Conservation (phyloP, 192 early-diverging fungal species). For the Coemansia sp. region DNA sequence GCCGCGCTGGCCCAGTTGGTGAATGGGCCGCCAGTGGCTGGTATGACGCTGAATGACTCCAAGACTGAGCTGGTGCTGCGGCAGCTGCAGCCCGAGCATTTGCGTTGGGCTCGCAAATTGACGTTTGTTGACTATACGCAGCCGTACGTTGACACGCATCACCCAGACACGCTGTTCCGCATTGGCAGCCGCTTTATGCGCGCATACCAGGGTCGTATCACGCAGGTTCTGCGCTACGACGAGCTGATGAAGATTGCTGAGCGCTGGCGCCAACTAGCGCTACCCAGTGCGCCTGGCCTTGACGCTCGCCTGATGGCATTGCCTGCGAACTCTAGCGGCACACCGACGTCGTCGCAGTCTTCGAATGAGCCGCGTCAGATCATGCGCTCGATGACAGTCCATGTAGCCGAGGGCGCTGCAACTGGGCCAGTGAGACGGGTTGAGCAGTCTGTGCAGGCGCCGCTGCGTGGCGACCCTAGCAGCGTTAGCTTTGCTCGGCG, state of each 20-base stretch:
- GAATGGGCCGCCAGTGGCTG: slow-evolving; percentile 35
- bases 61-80: slow-evolving; percentile 47
- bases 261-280: slow-evolving; percentile 46
- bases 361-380: slow-evolving; percentile 14
- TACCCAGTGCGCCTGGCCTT: slow-evolving; percentile 8
- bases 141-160: slow-evolving; percentile 51
- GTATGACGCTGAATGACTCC: slow-evolving; percentile 51
- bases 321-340: slow-evolving; percentile 15
- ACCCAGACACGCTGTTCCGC: slow-evolving; percentile 54
- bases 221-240: slow-evolving; percentile 51
- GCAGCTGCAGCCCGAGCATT: slow-evolving; percentile 52
- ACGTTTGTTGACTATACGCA: slow-evolving; percentile 55
- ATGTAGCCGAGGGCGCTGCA: not conserved
- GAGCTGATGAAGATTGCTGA: slow-evolving; percentile 55
- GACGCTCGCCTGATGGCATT: slow-evolving; percentile 2
- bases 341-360: slow-evolving; percentile 17
- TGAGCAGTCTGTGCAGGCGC: slow-evolving; percentile 26
- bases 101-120: slow-evolving; percentile 55
- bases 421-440: not conserved
- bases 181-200: slow-evolving; percentile 51
- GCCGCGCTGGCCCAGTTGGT: slow-evolving; percentile 24
- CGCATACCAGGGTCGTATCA: slow-evolving; percentile 44
- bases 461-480: slow-evolving; percentile 19
- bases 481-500: not conserved
- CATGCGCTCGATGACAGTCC: not conserved